Evolutionary conservation across 2,329 filamentous ascomycete genomes (phyloP), one percentile per base, ranked within the genome.

Genomic region (Colletotrichum lentis): DNA sequence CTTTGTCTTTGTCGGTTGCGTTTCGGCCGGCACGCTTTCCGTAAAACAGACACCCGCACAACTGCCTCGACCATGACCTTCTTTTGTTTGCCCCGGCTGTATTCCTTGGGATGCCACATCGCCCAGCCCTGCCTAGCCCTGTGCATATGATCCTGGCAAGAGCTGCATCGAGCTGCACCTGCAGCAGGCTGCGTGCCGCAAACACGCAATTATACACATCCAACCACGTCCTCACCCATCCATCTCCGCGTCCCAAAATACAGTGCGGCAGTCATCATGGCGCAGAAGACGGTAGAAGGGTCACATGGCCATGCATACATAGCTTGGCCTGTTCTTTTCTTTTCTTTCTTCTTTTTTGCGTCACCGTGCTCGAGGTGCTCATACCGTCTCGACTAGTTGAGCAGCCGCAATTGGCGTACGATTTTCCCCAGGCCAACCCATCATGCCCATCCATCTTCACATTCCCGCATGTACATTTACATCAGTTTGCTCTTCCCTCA

Each of bases 91-190:
- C 7, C 14, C 14, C 2, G 43, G 14, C 8, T 8, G 12, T 2
- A 10, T 39, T 31, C 31, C 39, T 47, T 22, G 35, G n/a, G 35
- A 46, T 59, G 14, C 56, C 27, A 39, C 56, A 46, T n/a, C 16
- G 56, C 43, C 56, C 56, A 37, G 56, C n/a, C 56, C 43, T 58
- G 56, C 27, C 55, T n/a, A 47, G 55, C 43, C 27, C 43, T 49
- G 43, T 46, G 20, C 18, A 49, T 43, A 6, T 31, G 27, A 31
- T 31, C 27, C 27, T 31, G 27, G 27, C 27, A 24, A 39, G 56
- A 24, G 43, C n/a, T 11, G 43, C 56, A 47, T 39, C n/a, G 24
- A 35, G 24, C 49, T 37, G 49, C 27, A 35, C 12, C 10, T 35
- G 49, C 49, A 20, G n/a, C 49, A 3, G 35, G 49, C 16, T 35